Evolutionary conservation across 139 green algal genomes (phyloP).

Genomic region (Marvania coccoides): DNA sequence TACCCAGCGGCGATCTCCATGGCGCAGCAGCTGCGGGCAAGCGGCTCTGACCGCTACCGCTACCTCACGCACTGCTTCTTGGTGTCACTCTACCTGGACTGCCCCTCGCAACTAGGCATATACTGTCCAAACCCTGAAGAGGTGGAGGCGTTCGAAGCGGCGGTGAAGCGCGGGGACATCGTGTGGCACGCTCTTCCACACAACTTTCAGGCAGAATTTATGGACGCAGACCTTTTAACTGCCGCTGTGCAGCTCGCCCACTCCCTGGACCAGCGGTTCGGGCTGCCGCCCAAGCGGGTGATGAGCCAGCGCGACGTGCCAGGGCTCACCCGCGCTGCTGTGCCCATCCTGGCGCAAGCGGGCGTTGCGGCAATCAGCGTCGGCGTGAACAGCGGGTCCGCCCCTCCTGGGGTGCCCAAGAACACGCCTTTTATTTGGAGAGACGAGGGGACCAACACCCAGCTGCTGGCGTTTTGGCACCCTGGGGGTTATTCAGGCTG

Average conservation of each 20-base stretch:
- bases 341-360: constrained; percentile 28
- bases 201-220: constrained; percentile 47
- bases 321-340: constrained; percentile 40
- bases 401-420: constrained; percentile 30
- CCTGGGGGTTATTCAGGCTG: background rate
- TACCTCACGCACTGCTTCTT: constrained; percentile 45
- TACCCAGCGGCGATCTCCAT: constrained; percentile 27
- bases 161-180: constrained; percentile 27
- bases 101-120: constrained; percentile 40
- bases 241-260: background rate
- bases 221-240: constrained; percentile 29
- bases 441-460: constrained; percentile 15
- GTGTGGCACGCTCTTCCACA: constrained; percentile 52
- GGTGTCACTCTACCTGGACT: constrained; percentile 51
- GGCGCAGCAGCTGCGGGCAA: constrained; percentile 5
- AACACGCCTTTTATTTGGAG: constrained; percentile 36
- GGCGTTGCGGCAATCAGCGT: constrained; percentile 27
- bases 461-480: constrained; percentile 34
- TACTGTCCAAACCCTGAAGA: constrained; percentile 28
- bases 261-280: background rate
- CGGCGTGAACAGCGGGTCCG: constrained; percentile 30
- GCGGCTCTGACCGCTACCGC: constrained; percentile 17
- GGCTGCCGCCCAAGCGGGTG: background rate
- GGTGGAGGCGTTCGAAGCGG: constrained; percentile 15
- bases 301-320: constrained; percentile 50